These are phyloP conservation scores for Nakazawaea anatomiae DNA, from an alignment of 805 yeast species.

Conservation along the genomic window DNA sequence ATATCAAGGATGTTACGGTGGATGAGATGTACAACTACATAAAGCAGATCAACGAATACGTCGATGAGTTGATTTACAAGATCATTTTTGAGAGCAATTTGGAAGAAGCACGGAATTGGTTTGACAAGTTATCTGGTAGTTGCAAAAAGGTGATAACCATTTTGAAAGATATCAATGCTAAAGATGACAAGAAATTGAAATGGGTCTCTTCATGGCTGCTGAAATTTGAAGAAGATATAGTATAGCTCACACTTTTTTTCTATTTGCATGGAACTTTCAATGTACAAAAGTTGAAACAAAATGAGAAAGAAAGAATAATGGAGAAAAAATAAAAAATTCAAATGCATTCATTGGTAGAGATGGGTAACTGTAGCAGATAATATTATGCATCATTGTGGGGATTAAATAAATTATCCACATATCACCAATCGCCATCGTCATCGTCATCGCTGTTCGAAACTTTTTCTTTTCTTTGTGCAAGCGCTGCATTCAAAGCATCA, in stretches of 20 bases:
- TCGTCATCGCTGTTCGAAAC: slow-evolving; percentile 81
- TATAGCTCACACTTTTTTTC: too few species aligned
- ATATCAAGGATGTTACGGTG: slow-evolving; percentile 11
- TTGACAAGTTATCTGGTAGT: slow-evolving; percentile 16
- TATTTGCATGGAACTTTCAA: too few species aligned
- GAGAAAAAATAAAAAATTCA: not conserved
- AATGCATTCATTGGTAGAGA: too few species aligned
- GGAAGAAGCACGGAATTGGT: slow-evolving; percentile 28
- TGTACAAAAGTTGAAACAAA: too few species aligned
- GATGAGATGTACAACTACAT: slow-evolving; percentile 27
- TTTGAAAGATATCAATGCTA: slow-evolving; percentile 41
- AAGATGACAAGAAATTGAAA: slow-evolving; percentile 45
- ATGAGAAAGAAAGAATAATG: not conserved
- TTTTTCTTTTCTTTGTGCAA: slow-evolving; percentile 74
- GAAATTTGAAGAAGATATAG: slow-evolving; percentile 29
- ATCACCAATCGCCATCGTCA: slow-evolving; percentile 69
- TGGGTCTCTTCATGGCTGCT: slow-evolving; percentile 53
- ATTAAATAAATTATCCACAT: not conserved
- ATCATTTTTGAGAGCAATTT: slow-evolving; percentile 40
- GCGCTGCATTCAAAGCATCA: slow-evolving; percentile 84
- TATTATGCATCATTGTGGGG: not conserved
- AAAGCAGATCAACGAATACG: slow-evolving; percentile 31
- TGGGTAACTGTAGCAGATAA: too few species aligned
- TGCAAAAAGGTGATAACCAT: slow-evolving; percentile 25
- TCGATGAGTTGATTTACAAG: slow-evolving; percentile 57